Evolutionary conservation across 139 green algal genomes (phyloP).

Genomic region (Chlamydomonas schloesseri): DNA sequence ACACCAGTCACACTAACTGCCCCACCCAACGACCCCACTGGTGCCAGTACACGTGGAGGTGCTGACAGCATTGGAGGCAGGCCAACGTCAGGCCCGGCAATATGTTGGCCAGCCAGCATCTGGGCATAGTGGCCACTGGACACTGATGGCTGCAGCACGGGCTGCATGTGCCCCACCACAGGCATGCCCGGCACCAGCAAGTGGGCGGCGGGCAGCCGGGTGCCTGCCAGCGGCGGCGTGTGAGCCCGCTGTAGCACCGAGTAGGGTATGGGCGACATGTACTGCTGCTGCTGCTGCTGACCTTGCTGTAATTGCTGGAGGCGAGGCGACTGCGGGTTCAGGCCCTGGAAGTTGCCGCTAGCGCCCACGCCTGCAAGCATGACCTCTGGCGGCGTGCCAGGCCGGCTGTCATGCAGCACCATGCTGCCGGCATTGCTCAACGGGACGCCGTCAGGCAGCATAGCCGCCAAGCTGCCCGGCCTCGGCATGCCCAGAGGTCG

Average conservation of each 20-base stretch:
- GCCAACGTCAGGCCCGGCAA: neutral
- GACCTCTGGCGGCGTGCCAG: conserved; percentile 14
- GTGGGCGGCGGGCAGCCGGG: conserved; percentile 5
- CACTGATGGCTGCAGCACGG: neutral
- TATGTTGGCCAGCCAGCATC: neutral
- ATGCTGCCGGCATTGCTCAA: conserved; percentile 26
- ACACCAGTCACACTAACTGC: neutral
- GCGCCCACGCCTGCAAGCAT: neutral
- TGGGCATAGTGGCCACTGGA: conserved; percentile 10
- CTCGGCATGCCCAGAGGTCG: neutral
- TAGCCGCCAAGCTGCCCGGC: neutral
- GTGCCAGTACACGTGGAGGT: neutral
- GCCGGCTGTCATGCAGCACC: conserved; percentile 7
- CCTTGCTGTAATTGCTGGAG: neutral
- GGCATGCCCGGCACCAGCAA: conserved; percentile 30
- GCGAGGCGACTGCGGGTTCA: neutral
- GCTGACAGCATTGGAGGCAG: neutral
- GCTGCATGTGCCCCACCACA: neutral
- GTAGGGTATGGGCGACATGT: neutral
- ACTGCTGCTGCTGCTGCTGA: neutral
- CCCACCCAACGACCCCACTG: neutral
- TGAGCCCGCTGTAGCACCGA: conserved; percentile 19
- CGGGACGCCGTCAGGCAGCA: conserved; percentile 26
- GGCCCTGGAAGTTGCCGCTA: neutral
- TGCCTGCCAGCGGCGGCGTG: neutral